Evolutionary conservation across 2,329 filamentous ascomycete species (phyloP).

Genomic region (Hymenotorrendiella dingleyae): DNA sequence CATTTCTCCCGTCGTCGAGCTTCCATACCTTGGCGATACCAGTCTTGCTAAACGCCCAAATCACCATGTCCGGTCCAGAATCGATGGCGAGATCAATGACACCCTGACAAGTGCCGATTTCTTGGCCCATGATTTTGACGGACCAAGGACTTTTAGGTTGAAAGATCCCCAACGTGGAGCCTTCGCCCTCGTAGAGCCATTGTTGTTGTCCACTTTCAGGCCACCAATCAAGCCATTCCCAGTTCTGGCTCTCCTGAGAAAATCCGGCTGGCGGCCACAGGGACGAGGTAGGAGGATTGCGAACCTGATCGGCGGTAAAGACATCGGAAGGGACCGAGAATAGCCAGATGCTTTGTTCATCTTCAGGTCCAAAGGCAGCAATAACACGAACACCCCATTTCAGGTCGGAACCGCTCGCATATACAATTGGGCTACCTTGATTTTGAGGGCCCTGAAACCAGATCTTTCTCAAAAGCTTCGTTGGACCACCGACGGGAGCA

Average conservation of each 20-base stretch:
- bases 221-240: conserved; percentile 36
- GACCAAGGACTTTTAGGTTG: conserved; percentile 37
- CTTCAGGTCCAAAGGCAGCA: conserved; percentile 45
- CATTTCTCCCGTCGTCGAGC: conserved; percentile 31
- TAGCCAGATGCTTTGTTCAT: conserved; percentile 43
- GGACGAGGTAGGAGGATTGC: conserved; percentile 6
- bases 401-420: conserved; percentile 51
- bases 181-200: conserved; percentile 28
- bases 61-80: conserved; percentile 37
- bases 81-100: conserved; percentile 46
- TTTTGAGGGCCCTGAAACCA: conserved; percentile 38
- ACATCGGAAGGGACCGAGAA: conserved; percentile 56
- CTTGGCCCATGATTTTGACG: conserved; percentile 42
- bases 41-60: conserved; percentile 46
- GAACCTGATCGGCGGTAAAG: conserved; percentile 35
- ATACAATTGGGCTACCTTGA: conserved; percentile 41
- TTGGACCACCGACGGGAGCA: conserved; percentile 48
- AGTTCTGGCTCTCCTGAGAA: conserved; percentile 10
- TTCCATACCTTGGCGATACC: conserved; percentile 42
- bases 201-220: conserved; percentile 31
- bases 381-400: conserved; percentile 52
- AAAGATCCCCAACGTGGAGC: conserved; percentile 17
- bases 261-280: conserved; percentile 8
- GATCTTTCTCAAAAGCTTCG: conserved; percentile 52
- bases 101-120: conserved; percentile 39